Percentiles rank a stretch among this genome's conserved stretches.
phyloP scores from a whole-genome alignment of 2,329 filamentous ascomycete genomes.

The Epichloe coenophiala region DNA sequence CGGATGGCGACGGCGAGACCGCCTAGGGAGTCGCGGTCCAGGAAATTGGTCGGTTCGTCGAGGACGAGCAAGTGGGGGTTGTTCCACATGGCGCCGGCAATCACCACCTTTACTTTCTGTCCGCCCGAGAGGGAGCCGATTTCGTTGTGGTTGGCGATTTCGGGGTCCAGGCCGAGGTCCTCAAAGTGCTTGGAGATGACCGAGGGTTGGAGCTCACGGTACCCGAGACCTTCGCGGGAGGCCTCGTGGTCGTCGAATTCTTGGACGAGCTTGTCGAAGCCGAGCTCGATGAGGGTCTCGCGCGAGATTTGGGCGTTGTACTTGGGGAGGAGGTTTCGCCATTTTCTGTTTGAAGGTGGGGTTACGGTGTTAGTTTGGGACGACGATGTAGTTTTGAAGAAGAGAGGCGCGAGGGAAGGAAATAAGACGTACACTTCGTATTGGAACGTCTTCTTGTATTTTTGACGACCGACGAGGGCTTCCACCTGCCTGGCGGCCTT shows the following conservation, averaged over 20 bases:
- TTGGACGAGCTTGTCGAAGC: constrained; percentile 87
- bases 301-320: constrained; percentile 85
- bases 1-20: constrained; percentile 95
- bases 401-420: neutral
- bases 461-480: constrained; percentile 85
- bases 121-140: constrained; percentile 92
- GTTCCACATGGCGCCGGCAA: constrained; percentile 96
- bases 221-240: constrained; percentile 94
- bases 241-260: constrained; percentile 99
- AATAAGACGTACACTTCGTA: constrained; percentile 64
- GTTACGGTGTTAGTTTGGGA: too few relatives aligned
- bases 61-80: constrained; percentile 95
- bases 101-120: constrained; percentile 97
- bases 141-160: constrained; percentile 98
- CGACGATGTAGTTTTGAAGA: too few relatives aligned
- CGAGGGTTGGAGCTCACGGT: constrained; percentile 82
- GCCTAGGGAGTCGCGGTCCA: constrained; percentile 93
- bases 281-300: constrained; percentile 74
- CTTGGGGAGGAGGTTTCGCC: constrained; percentile 79
- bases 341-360: constrained; percentile 49
- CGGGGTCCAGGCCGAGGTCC: constrained; percentile 86
- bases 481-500: constrained; percentile 68
- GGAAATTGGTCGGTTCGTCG: constrained; percentile 97
- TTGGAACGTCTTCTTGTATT: constrained; percentile 98
- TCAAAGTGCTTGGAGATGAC: constrained; percentile 98